Evolutionary conservation across 331 rosid species (phyloP).

Genomic region (Ulmus americana): DNA sequence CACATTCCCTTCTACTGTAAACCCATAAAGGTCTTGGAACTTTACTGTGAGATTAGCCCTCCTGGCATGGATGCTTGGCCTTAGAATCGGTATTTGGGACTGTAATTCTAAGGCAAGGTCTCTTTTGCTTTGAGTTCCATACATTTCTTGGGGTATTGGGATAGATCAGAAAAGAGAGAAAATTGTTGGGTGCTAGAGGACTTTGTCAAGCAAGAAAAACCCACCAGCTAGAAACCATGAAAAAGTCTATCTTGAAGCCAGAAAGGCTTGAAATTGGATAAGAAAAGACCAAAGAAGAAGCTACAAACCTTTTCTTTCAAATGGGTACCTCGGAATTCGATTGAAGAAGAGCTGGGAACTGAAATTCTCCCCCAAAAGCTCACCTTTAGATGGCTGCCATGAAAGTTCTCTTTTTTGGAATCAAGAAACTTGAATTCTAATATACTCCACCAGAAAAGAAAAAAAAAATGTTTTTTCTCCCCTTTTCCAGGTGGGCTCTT

Average conservation of each 20-base stretch:
- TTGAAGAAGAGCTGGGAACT: slow-evolving; percentile 13
- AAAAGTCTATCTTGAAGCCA: slow-evolving; percentile 35
- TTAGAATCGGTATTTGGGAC: slow-evolving; percentile 64
- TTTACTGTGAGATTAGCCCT: slow-evolving; percentile 88
- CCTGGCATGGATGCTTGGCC: slow-evolving; percentile 93
- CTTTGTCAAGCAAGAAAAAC: slow-evolving; percentile 37
- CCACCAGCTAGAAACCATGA: slow-evolving; percentile 45
- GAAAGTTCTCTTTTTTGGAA: slow-evolving; percentile 13
- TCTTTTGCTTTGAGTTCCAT: slow-evolving; percentile 66
- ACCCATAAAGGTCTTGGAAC: slow-evolving; percentile 94
- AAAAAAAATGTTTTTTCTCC: not conserved
- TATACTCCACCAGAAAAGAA: slow-evolving; percentile 18
- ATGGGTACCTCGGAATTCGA: slow-evolving; percentile 27
- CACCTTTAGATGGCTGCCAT: slow-evolving; percentile 21
- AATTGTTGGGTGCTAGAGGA: slow-evolving; percentile 20
- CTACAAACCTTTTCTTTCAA: slow-evolving; percentile 21
- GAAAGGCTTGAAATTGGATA: slow-evolving; percentile 25
- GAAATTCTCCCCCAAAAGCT: slow-evolving; percentile 14
- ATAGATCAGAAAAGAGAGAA: slow-evolving; percentile 31
- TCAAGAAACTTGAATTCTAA: slow-evolving; percentile 16
- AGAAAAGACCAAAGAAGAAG: slow-evolving; percentile 8
- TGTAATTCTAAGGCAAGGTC: slow-evolving; percentile 82
- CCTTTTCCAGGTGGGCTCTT: slow-evolving; percentile 8
- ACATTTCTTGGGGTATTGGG: slow-evolving; percentile 45
- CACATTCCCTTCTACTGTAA: slow-evolving; percentile 95